Base-by-base conservation (phyloP, 75 land plant species). In the Cupressus sempervirens region DNA sequence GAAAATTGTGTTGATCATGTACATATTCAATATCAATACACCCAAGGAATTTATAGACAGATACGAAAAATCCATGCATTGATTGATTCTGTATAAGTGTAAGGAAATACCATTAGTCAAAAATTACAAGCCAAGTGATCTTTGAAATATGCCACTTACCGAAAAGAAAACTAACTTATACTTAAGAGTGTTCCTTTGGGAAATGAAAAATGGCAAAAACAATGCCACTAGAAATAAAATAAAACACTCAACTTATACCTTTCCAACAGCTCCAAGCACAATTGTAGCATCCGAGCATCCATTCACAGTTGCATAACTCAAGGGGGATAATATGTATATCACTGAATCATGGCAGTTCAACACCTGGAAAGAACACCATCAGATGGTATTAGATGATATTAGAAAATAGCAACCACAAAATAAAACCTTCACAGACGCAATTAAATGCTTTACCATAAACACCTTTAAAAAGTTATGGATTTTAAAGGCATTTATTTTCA, bases 241-340 rank as follows among this genome's bases (percentile, higher is more conserved):
- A 34, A 62, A 20, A 34, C 38, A 15, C 15, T 35, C 16, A 41
- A 46, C 29, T 32, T 84, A 50, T 88, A 96, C 99, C 98, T 96
- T 96, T 77, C 97, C 99, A 90, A 96, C 93, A 50, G 99, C 96
- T 83, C 99, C 99, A 87, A 98, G 95, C 86, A 98, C 88, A 34
- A 98, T 91, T 46, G 96, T 98, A 29, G 99, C 91, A 89, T 98
- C 99, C 68, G 99, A 98, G 86, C 98, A 98, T 81, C 99, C 99
- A 91, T 91, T 92, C 12, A 98, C 87, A 14, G 95, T 93, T 36
- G 94, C 99, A 91, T 92, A 98, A 84, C 88, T 94, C 87, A 96
- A 83, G 67, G 99, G 99, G 54, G 99, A 96, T 81, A 98, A 88
- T 23, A 94, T 89, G 83, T 98, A 98, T 52, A 98, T 94, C 41